Conservation (phyloP, 345 rosid species). For the Bruguiera sexangula region DNA sequence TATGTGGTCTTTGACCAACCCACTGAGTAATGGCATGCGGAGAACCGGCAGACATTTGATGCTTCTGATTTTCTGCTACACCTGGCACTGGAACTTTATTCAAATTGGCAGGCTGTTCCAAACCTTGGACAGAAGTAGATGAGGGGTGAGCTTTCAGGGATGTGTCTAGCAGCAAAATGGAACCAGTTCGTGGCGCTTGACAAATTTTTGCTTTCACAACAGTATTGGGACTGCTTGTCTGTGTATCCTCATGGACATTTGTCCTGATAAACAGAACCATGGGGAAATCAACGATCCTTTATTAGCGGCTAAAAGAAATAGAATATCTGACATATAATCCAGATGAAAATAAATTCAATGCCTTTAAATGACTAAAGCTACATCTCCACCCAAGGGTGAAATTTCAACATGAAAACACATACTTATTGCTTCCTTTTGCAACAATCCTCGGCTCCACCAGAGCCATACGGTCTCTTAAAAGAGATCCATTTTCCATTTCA, state of each 20-base stretch:
- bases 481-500: constrained; percentile 53
- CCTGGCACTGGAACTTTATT: constrained; percentile 38
- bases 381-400: constrained; percentile 2
- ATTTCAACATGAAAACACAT: constrained; percentile 30
- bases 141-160: constrained; percentile 52
- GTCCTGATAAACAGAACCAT: constrained; percentile 43
- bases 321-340: not conserved
- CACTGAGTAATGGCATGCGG: constrained; percentile 82
- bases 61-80: constrained; percentile 41
- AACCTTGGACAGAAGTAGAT: constrained; percentile 60
- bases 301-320: not conserved
- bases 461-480: constrained; percentile 53
- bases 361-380: not conserved
- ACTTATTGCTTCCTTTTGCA: constrained; percentile 67
- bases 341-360: constrained; percentile 1
- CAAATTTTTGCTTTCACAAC: constrained; percentile 61
- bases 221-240: constrained; percentile 49
- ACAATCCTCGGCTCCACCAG: constrained; percentile 50
- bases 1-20: constrained; percentile 90
- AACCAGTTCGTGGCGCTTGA: constrained; percentile 63
- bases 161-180: constrained; percentile 62
- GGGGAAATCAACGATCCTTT: constrained; percentile 20
- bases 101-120: constrained; percentile 44
- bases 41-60: constrained; percentile 47
- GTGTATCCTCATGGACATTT: constrained; percentile 52